These are phyloP conservation scores for Silene uniflora DNA, from an alignment of 148 eudicot species.

Conservation along the genomic window DNA sequence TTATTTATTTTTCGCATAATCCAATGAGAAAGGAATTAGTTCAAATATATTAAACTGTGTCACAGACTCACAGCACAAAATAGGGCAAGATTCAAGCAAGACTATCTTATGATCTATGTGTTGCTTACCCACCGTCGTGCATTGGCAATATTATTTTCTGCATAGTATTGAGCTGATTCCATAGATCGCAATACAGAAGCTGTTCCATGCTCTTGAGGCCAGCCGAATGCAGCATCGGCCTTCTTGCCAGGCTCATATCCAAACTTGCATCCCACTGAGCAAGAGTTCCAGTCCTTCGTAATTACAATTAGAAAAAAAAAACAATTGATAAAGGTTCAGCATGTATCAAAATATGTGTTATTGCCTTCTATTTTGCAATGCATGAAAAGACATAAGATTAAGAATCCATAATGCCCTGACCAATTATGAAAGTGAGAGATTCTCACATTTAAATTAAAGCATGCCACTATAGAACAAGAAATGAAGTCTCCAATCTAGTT, in stretches of 20 bases:
- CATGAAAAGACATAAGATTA: no score
- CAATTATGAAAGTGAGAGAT: no score
- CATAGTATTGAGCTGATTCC: slow-evolving; percentile 87
- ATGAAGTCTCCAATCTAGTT: no score
- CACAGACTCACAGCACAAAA: no score
- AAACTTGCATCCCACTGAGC: slow-evolving; percentile 88
- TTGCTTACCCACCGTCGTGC: slow-evolving; percentile 96
- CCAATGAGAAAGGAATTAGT: background rate
- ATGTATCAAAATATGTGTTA: background rate
- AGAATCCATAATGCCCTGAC: no score
- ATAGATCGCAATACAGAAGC: slow-evolving; percentile 71
- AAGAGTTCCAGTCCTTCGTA: slow-evolving; percentile 64
- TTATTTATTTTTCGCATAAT: background rate
- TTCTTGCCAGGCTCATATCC: slow-evolving; percentile 41
- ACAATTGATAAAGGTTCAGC: background rate
- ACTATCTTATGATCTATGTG: background rate
- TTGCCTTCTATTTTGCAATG: no score
- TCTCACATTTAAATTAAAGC: no score
- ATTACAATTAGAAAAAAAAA: slow-evolving; percentile 3
- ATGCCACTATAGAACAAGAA: no score
- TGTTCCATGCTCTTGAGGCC: slow-evolving; percentile 45
- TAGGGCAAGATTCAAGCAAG: background rate
- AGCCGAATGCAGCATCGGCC: slow-evolving; percentile 77
- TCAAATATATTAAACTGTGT: background rate
- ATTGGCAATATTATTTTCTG: slow-evolving; percentile 61